Evolutionary conservation across 768 basidiomycete species (phyloP).

Genomic region (Lentinula sp.): DNA sequence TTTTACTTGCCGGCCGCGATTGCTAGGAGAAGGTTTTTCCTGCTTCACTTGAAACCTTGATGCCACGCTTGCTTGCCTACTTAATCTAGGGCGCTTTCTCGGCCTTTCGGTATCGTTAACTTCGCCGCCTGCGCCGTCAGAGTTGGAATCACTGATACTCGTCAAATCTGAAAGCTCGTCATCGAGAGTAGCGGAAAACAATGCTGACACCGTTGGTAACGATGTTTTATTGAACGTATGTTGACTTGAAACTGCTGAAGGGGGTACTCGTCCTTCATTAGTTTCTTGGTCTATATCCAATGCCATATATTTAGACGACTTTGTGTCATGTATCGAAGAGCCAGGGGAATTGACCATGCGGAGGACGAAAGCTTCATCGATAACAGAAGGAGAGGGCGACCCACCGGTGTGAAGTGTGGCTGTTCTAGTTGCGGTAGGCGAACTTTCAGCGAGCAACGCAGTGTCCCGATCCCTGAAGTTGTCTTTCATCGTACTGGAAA

Average conservation of each 20-base stretch:
- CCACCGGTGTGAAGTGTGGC: neutral
- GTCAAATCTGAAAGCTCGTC: slow-evolving; percentile 1
- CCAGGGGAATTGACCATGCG: neutral
- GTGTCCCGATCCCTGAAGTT: no score
- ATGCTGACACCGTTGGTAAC: neutral
- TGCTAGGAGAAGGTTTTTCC: neutral
- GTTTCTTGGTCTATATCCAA: neutral
- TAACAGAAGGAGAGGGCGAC: neutral
- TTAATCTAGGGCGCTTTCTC: neutral
- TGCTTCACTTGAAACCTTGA: neutral
- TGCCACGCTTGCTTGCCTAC: neutral
- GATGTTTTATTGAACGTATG: neutral
- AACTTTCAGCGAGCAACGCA: neutral
- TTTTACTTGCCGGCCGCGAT: neutral
- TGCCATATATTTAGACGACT: neutral
- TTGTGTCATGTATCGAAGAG: neutral
- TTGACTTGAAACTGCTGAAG: neutral
- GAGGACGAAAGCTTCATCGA: neutral
- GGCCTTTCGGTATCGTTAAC: neutral
- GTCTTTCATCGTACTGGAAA: neutral
- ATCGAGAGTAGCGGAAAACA: neutral
- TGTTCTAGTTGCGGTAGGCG: neutral
- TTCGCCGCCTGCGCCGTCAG: neutral
- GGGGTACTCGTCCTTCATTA: neutral
- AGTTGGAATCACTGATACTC: neutral